Evolutionary conservation across 1,139 yeast genomes (phyloP), one percentile per base, ranked within the genome.

Genomic region (Candida tetrigidarum): DNA sequence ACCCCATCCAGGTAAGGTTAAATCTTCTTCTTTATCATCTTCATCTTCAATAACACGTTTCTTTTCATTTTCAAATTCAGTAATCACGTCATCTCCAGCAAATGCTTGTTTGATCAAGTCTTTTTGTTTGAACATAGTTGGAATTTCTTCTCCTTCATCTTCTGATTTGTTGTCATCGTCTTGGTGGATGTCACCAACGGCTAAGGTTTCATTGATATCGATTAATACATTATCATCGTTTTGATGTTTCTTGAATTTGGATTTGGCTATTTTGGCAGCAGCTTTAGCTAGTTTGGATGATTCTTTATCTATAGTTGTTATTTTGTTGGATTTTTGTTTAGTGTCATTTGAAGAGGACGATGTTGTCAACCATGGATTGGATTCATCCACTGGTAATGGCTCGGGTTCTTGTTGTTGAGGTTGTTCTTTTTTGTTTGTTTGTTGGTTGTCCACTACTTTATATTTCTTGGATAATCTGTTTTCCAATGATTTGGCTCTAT

Each of bases 1-100:
- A 40, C 93, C 93, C 98, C 99, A 93, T 2, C 99, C 99, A 3
- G 98, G 98, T 42, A 92, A 67, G 0, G 96, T 86, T 43, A 85
- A 68, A 61, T 92, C 97, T 50, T 86, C 85, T 56, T 85, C 91
- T 61, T 89, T 78, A 63, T 93, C 97, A 49, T 83, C 98, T 65
- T 93, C 98, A 39, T 86, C 93, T 42, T 71, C 78, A 5, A 78
- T 73, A n/a, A 79, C 79, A 52, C 80, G 75, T 47, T 73, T 72
- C 69, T 93, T 93, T 55, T 88, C 96, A 18, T 76, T 82, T 49
- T 78, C 80, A 60, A 91, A 91, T 53, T 91, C 96, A 15, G 78
- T 77, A 16, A 85, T 86, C n/a, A 83, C 86, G 60, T 93, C 95
- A 66, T 93, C 99, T 19, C 98, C 98, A 2, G 97, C 98, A 74